Percentiles rank a stretch among this genome's conserved stretches.
These are phyloP conservation scores for Annona cherimola DNA, from an alignment of 164 flowering plant genomes.

Conservation along the genomic window DNA sequence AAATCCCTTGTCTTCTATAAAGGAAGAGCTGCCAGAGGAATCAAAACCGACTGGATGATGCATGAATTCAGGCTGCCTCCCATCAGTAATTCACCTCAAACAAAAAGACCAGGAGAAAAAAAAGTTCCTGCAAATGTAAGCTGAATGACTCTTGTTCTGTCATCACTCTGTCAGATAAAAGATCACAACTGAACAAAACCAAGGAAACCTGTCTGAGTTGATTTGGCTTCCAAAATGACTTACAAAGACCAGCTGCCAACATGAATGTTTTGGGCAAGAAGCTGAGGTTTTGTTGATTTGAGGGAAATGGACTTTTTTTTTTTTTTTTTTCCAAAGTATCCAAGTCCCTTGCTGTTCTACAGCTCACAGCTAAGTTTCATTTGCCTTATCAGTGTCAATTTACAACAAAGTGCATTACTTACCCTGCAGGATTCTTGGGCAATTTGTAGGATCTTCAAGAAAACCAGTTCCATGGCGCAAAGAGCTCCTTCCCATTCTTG, in stretches of 20 bases:
- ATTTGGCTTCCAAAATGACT: background rate
- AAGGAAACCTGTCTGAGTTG: background rate
- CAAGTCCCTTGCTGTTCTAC: background rate
- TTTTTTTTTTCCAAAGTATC: too few relatives aligned
- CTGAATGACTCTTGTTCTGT: background rate
- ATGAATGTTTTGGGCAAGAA: background rate
- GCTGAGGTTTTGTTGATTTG: background rate
- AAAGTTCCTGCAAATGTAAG: constrained; percentile 61
- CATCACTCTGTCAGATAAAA: background rate
- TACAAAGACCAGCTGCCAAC: background rate
- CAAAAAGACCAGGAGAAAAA: constrained; percentile 50
- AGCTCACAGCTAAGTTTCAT: background rate
- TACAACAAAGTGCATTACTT: background rate
- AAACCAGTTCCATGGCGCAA: constrained; percentile 69
- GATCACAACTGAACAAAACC: background rate
- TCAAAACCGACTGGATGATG: constrained; percentile 99
- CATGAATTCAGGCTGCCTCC: constrained; percentile 93
- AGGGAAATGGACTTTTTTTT: background rate
- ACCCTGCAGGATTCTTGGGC: constrained; percentile 90
- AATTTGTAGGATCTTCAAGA: constrained; percentile 96
- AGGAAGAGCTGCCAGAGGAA: constrained; percentile 95
- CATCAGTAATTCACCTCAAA: constrained; percentile 32
- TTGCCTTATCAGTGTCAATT: background rate
- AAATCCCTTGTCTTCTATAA: constrained; percentile 93
- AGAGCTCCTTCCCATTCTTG: constrained; percentile 81